Conservation (phyloP, 805 yeast species). For the Ogataea ganodermae region DNA sequence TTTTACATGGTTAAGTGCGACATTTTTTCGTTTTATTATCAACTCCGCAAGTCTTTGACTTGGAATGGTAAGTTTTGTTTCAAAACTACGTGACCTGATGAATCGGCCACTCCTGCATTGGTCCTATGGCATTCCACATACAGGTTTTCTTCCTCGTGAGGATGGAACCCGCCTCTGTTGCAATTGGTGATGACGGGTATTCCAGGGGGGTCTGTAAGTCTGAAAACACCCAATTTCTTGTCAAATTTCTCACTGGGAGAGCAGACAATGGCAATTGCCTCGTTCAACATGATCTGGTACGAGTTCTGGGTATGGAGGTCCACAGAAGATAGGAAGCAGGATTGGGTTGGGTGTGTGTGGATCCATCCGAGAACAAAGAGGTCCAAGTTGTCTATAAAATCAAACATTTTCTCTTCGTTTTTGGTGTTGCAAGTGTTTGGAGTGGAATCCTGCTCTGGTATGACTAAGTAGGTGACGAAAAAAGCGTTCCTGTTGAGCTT, state of each 20-base stretch:
- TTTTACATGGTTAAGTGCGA: conserved; percentile 6
- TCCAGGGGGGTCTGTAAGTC: conserved; percentile 69
- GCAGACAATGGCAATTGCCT: conserved; percentile 67
- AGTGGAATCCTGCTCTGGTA: conserved; percentile 66
- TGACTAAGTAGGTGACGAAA: conserved; percentile 59
- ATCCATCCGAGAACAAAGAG: conserved; percentile 73
- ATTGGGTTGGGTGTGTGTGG: conserved; percentile 73
- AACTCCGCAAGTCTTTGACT: conserved; percentile 49
- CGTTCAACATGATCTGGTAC: conserved; percentile 70
- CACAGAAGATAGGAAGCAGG: conserved; percentile 67
- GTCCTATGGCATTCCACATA: conserved; percentile 48
- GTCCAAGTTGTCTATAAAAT: conserved; percentile 54
- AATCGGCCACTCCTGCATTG: conserved; percentile 29
- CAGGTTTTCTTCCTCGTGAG: conserved; percentile 53
- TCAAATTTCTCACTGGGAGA: conserved; percentile 47
- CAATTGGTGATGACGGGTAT: conserved; percentile 56
- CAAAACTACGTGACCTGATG: conserved; percentile 51
- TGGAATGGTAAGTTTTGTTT: conserved; percentile 48
- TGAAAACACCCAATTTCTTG: conserved; percentile 56
- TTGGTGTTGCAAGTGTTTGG: conserved; percentile 62
- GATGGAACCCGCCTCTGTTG: conserved; percentile 55
- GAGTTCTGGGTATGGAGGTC: conserved; percentile 70
- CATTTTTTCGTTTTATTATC: background rate
- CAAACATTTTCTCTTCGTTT: conserved; percentile 60
- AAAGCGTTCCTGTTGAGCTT: conserved; percentile 61